Conservation (phyloP, 75 land plant genomes). For the Selaginella moellendorffii region DNA sequence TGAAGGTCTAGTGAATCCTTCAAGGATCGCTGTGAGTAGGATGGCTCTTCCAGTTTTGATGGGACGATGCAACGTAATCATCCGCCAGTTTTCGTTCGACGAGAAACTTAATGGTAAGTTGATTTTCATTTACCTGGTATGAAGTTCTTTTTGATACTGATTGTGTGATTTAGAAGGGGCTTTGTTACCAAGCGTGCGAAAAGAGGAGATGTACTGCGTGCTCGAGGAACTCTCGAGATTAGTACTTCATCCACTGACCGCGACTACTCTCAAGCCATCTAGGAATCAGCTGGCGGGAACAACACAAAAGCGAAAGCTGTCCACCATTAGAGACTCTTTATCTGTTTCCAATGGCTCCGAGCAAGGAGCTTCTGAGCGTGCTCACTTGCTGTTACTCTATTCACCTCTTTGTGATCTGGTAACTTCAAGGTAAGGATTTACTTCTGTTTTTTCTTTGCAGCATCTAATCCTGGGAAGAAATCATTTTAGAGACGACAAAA, state of each 20-base stretch:
- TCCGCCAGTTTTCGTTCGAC: constrained; percentile 49
- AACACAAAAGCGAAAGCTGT: constrained; percentile 24
- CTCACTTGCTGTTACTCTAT: constrained; percentile 56
- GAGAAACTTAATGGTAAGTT: constrained; percentile 58
- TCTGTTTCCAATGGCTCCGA: neutral
- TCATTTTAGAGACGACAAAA: neutral
- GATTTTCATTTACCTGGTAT: neutral
- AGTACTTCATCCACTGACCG: constrained; percentile 52
- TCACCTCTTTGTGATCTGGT: constrained; percentile 70
- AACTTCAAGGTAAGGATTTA: constrained; percentile 20
- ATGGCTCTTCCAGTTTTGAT: constrained; percentile 47
- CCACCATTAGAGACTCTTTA: constrained; percentile 4
- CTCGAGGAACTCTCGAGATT: constrained; percentile 68
- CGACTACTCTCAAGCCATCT: constrained; percentile 23
- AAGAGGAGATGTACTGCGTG: constrained; percentile 45
- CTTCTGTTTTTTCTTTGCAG: neutral
- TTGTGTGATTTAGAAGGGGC: constrained; percentile 35
- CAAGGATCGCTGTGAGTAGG: constrained; percentile 50
- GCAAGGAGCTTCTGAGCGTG: constrained; percentile 17
- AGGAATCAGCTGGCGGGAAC: constrained; percentile 10
- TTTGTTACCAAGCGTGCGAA: constrained; percentile 44
- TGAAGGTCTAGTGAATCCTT: neutral
- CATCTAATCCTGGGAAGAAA: neutral
- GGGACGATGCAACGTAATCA: constrained; percentile 54
- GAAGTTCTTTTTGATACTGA: neutral